Evolutionary conservation across 2,329 filamentous ascomycete species (phyloP).

Genomic region (Pseudogymnoascus sp.): DNA sequence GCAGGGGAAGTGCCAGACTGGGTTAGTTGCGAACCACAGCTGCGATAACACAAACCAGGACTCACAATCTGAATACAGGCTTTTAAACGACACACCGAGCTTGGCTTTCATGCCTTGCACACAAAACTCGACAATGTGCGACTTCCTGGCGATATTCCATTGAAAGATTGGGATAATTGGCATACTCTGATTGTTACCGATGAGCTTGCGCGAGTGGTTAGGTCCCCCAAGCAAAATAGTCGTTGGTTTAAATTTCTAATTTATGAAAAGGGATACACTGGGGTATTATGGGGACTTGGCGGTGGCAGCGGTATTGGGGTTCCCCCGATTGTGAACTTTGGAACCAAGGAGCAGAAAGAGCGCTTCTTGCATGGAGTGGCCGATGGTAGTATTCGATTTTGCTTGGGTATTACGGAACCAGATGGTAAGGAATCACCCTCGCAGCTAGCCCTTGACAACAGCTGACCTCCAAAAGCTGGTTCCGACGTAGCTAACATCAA

Average conservation of each 20-base stretch:
- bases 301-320: constrained; percentile 55
- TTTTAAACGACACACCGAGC: constrained; percentile 23
- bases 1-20: constrained; percentile 41
- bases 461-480: constrained; percentile 33
- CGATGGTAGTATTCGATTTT: constrained; percentile 50
- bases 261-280: constrained; percentile 37
- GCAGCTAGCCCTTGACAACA: constrained; percentile 36
- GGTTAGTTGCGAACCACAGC: constrained; percentile 26
- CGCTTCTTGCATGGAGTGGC: constrained; percentile 53
- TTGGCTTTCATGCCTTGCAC: constrained; percentile 28
- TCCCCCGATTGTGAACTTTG: constrained; percentile 55
- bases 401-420: constrained; percentile 58
- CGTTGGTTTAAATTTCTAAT: background rate
- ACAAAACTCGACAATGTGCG: constrained; percentile 32
- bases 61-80: constrained; percentile 16
- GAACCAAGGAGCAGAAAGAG: constrained; percentile 49
- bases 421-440: constrained; percentile 41
- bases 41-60: background rate
- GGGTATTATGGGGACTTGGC: constrained; percentile 48
- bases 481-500: constrained; percentile 57
- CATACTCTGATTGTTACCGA: constrained; percentile 47
- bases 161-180: constrained; percentile 46
- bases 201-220: constrained; percentile 42
- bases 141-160: constrained; percentile 37
- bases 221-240: background rate